These are phyloP conservation scores for Penicillium atrosanguineum DNA, from an alignment of 495 filamentous ascomycete species.

Conservation along the genomic window DNA sequence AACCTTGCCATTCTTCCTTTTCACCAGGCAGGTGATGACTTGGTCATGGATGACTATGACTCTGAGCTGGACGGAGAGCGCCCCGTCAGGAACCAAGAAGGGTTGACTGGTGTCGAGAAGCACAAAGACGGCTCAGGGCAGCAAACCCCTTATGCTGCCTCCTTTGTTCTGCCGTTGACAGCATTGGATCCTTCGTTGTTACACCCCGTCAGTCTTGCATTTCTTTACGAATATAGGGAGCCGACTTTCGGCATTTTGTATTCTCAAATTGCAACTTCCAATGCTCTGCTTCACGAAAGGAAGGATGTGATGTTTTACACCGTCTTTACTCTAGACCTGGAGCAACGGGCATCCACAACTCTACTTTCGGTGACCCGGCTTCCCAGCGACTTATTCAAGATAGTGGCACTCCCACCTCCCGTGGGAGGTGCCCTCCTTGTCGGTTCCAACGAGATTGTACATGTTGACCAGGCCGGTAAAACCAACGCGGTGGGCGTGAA, in stretches of 20 bases:
- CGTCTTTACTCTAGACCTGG: constrained; percentile 92
- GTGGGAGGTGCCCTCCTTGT: constrained; percentile 86
- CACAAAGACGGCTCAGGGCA: constrained; percentile 53
- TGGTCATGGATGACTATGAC: constrained; percentile 88
- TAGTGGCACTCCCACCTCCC: constrained; percentile 79
- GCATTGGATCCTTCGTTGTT: constrained; percentile 81
- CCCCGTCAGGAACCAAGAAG: constrained; percentile 14
- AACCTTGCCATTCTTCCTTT: constrained; percentile 95
- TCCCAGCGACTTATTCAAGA: constrained; percentile 84
- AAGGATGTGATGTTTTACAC: constrained; percentile 85
- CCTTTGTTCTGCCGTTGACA: constrained; percentile 84
- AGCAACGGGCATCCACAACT: constrained; percentile 89
- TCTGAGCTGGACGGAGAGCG: constrained; percentile 64
- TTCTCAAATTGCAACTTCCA: constrained; percentile 66
- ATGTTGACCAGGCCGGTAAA: constrained; percentile 94
- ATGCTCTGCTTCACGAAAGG: constrained; percentile 68
- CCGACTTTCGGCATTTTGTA: constrained; percentile 95
- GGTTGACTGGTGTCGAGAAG: constrained; percentile 21
- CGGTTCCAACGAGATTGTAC: constrained; percentile 86
- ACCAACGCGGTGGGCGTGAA: constrained; percentile 94
- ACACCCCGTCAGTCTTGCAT: constrained; percentile 86
- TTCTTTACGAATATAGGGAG: constrained; percentile 95
- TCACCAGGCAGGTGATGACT: constrained; percentile 76
- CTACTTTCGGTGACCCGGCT: constrained; percentile 81
- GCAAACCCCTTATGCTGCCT: constrained; percentile 80